Conservation (phyloP, 2,329 filamentous ascomycete genomes). For the Trichoderma hamatum region DNA sequence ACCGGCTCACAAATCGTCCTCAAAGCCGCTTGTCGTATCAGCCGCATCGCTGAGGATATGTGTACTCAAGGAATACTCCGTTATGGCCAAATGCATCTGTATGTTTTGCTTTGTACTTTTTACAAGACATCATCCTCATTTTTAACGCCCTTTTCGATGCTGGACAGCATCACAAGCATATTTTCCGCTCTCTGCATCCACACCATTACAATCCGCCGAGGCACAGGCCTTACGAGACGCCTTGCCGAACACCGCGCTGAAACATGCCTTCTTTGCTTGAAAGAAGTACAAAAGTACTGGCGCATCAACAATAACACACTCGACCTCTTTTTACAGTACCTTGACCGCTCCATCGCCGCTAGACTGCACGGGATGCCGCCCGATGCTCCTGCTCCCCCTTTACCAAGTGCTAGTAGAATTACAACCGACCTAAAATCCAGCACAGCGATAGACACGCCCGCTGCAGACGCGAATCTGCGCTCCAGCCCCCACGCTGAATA, state of each 20-base stretch:
- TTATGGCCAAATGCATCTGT: slow-evolving; percentile 46
- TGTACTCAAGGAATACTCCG: slow-evolving; percentile 39
- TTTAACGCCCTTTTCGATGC: not conserved
- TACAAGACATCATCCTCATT: not conserved
- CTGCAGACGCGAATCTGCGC: not conserved
- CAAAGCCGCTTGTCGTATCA: slow-evolving; percentile 41
- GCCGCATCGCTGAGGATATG: slow-evolving; percentile 45
- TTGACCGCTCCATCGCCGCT: slow-evolving; percentile 44
- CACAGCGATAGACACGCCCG: slow-evolving; percentile 15
- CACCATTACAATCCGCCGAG: slow-evolving; percentile 42
- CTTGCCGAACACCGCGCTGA: slow-evolving; percentile 45
- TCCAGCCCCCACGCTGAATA: not conserved
- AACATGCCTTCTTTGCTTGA: slow-evolving; percentile 43
- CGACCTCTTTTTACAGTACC: slow-evolving; percentile 44
- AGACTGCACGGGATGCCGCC: slow-evolving; percentile 36
- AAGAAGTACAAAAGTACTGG: slow-evolving; percentile 47
- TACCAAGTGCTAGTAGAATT: not conserved
- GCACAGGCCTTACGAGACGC: slow-evolving; percentile 38
- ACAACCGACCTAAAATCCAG: not conserved
- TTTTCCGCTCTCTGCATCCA: slow-evolving; percentile 46
- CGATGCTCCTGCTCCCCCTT: not conserved
- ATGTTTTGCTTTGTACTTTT: slow-evolving; percentile 17
- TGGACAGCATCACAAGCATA: slow-evolving; percentile 40
- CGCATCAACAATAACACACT: slow-evolving; percentile 45
- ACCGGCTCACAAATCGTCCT: slow-evolving; percentile 38